Conservation (phyloP, 2,329 filamentous ascomycete genomes). For the Aureobasidium namibiae region DNA sequence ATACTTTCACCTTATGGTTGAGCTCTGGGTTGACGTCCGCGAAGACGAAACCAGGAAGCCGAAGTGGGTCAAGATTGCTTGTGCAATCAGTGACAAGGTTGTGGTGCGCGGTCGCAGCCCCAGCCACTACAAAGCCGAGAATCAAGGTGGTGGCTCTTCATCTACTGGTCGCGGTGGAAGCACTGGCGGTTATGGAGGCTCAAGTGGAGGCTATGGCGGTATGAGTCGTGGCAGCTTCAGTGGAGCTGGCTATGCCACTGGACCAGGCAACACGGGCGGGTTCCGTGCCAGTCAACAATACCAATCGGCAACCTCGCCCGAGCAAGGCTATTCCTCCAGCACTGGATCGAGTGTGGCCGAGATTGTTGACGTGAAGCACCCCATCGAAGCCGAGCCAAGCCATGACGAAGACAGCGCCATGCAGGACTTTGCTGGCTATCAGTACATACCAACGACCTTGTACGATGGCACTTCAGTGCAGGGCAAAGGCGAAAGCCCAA, state of each 20-base stretch:
- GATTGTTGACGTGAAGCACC: slow-evolving; percentile 23
- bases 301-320: slow-evolving; percentile 16
- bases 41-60: slow-evolving; percentile 35
- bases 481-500: not conserved
- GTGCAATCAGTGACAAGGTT: slow-evolving; percentile 67
- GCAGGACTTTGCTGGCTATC: slow-evolving; percentile 35
- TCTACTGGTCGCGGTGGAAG: slow-evolving; percentile 51
- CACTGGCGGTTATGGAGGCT: slow-evolving; percentile 36
- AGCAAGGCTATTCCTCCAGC: slow-evolving; percentile 32
- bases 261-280: slow-evolving; percentile 18
- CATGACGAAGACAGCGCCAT: slow-evolving; percentile 36
- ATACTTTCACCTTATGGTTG: slow-evolving; percentile 84
- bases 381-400: slow-evolving; percentile 31
- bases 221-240: slow-evolving; percentile 20
- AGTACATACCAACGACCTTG: slow-evolving; percentile 38
- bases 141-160: slow-evolving; percentile 49
- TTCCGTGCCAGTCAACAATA: slow-evolving; percentile 23
- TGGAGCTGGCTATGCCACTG: slow-evolving; percentile 12
- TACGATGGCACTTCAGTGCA: slow-evolving; percentile 7
- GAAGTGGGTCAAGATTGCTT: slow-evolving; percentile 62
- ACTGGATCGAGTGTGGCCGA: slow-evolving; percentile 30
- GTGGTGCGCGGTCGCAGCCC: slow-evolving; percentile 80
- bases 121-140: slow-evolving; percentile 50
- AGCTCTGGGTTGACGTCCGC: slow-evolving; percentile 66
- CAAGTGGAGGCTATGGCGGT: slow-evolving; percentile 21